phyloP scores from a whole-genome alignment of 805 yeast genomes.

The Nakazawaea pomicola region DNA sequence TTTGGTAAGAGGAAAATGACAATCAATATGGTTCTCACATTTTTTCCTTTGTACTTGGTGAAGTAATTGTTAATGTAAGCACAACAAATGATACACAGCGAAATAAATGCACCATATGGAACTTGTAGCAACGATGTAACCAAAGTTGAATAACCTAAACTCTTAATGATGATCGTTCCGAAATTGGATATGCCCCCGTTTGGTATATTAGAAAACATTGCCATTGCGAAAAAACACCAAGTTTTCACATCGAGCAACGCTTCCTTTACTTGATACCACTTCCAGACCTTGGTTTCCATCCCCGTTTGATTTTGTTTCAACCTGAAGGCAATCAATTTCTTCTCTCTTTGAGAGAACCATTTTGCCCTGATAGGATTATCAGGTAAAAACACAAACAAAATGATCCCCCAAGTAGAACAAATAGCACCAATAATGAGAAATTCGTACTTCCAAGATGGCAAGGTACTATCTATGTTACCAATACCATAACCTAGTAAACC shows the following conservation, averaged over 20 bases:
- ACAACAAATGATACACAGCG: background rate
- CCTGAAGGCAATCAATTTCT: conserved; percentile 26
- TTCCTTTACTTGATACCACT: conserved; percentile 21
- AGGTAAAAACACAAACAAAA: conserved; percentile 26
- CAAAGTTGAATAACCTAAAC: conserved; percentile 12
- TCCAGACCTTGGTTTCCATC: conserved; percentile 24
- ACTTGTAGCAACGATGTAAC: conserved; percentile 11
- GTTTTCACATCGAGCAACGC: conserved; percentile 19
- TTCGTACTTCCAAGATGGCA: conserved; percentile 27
- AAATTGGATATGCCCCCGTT: conserved; percentile 19
- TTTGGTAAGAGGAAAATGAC: conserved; percentile 7
- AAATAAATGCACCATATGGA: conserved; percentile 11
- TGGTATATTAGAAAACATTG: conserved; percentile 14
- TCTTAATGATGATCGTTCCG: conserved; percentile 16
- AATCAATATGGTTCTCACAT: conserved; percentile 4
- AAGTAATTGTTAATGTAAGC: background rate
- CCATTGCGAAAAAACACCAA: conserved; percentile 18
- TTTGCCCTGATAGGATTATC: conserved; percentile 28
- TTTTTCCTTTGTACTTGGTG: background rate
- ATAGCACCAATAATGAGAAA: conserved; percentile 29
- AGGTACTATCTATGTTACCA: conserved; percentile 21
- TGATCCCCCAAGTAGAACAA: conserved; percentile 27
- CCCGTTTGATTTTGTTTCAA: conserved; percentile 31
- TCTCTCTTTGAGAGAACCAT: conserved; percentile 31
- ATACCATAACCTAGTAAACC: conserved; percentile 28